Conservation (phyloP, 1,284 basidiomycete species). For the Albatrellus sp. region DNA sequence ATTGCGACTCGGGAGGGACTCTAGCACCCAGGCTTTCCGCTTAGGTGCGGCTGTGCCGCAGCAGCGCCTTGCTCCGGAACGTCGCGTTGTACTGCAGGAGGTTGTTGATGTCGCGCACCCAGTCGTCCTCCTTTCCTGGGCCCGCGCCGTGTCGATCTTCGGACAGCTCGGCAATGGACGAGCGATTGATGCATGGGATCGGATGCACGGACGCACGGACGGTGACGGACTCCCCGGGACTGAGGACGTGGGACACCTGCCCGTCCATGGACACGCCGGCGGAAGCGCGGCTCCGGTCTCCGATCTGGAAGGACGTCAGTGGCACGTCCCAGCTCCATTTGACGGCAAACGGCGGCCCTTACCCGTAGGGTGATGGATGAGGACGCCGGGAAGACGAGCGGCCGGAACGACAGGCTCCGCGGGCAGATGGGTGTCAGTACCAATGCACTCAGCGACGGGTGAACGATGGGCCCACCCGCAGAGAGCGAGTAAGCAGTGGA, state of each 20-base stretch:
- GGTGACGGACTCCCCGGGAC: conserved; percentile 75
- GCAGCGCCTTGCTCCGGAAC: conserved; percentile 76
- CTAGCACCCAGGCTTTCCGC: background rate
- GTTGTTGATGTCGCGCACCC: conserved; percentile 95
- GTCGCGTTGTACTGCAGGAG: conserved; percentile 86
- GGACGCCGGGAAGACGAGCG: conserved; percentile 80
- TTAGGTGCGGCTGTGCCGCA: conserved; percentile 51
- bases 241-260: conserved; percentile 67
- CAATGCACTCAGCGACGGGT: conserved; percentile 83
- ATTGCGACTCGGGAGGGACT: background rate
- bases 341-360: conserved; percentile 19
- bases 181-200: conserved; percentile 86
- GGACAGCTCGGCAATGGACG: conserved; percentile 46
- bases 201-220: conserved; percentile 82
- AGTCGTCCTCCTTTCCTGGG: conserved; percentile 81
- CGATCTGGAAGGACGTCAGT: conserved; percentile 44
- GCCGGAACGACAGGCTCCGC: conserved; percentile 84
- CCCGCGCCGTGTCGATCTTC: conserved; percentile 21
- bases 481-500: conserved; percentile 96
- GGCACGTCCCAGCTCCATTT: background rate
- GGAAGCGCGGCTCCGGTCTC: conserved; percentile 71
- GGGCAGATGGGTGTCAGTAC: conserved; percentile 94
- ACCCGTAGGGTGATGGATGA: conserved; percentile 77
- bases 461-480: conserved; percentile 92
- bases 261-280: conserved; percentile 93